These are phyloP conservation scores for Retiboletus flavoniger DNA, from an alignment of 1,284 basidiomycete species.

Conservation along the genomic window DNA sequence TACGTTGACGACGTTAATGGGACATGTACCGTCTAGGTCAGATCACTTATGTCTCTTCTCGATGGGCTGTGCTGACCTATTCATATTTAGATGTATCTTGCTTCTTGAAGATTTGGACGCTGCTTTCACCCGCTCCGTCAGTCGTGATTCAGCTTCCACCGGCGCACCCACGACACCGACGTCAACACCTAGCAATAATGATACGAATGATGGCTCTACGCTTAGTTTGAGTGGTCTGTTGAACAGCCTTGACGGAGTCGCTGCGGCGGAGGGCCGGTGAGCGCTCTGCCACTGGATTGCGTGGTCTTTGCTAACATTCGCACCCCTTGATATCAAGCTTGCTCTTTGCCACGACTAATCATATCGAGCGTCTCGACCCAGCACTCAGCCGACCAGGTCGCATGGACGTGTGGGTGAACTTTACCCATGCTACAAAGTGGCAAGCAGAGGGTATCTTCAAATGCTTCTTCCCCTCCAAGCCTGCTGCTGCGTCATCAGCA, in stretches of 20 bases:
- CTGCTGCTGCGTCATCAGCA: slow-evolving; percentile 22
- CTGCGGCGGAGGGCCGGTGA: slow-evolving; percentile 80
- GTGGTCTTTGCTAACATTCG: slow-evolving; percentile 16
- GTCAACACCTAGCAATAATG: slow-evolving; percentile 43
- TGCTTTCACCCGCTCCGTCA: slow-evolving; percentile 79
- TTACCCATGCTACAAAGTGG: slow-evolving; percentile 82
- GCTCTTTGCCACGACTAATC: slow-evolving; percentile 81
- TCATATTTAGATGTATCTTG: slow-evolving; percentile 66
- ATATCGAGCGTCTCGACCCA: slow-evolving; percentile 82
- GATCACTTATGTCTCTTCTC: slow-evolving; percentile 9
- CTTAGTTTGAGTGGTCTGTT: slow-evolving; percentile 77
- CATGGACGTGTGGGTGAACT: slow-evolving; percentile 88
- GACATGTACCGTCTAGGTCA: slow-evolving; percentile 77
- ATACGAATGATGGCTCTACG: slow-evolving; percentile 70
- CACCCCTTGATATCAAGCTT: slow-evolving; percentile 44
- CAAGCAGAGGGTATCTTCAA: slow-evolving; percentile 89
- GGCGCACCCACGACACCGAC: slow-evolving; percentile 55
- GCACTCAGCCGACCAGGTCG: slow-evolving; percentile 78
- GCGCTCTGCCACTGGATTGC: slow-evolving; percentile 29
- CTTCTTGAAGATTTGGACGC: slow-evolving; percentile 87
- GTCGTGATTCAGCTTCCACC: slow-evolving; percentile 74
- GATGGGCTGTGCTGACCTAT: slow-evolving; percentile 13
- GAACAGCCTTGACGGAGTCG: slow-evolving; percentile 84
- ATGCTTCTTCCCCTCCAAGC: slow-evolving; percentile 81
- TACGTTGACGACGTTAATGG: slow-evolving; percentile 78